These are phyloP conservation scores for Aspergillus homomorphus DNA, from an alignment of 495 filamentous ascomycete genomes.

Conservation along the genomic window DNA sequence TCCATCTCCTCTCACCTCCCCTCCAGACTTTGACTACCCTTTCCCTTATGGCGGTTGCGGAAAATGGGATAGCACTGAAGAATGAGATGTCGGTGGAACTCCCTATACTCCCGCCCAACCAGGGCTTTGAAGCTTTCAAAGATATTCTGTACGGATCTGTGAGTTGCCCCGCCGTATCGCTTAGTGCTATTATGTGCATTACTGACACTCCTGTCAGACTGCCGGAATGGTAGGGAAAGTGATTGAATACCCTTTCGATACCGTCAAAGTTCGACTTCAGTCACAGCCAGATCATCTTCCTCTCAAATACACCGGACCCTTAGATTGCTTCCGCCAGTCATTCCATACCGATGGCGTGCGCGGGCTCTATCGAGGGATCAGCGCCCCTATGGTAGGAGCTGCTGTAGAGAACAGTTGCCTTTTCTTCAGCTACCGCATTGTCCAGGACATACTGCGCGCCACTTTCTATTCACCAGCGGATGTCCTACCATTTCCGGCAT, in stretches of 20 bases:
- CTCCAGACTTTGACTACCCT: neutral
- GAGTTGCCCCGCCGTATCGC: slow-evolving; percentile 29
- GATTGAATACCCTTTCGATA: slow-evolving; percentile 98
- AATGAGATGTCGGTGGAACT: slow-evolving; percentile 42
- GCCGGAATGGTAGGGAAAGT: slow-evolving; percentile 92
- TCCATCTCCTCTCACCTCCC: slow-evolving; percentile 18
- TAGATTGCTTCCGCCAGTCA: slow-evolving; percentile 92
- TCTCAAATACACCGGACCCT: slow-evolving; percentile 76
- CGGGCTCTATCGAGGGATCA: slow-evolving; percentile 90
- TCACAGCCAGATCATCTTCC: slow-evolving; percentile 79
- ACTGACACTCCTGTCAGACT: slow-evolving; percentile 42
- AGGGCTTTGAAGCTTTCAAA: slow-evolving; percentile 67
- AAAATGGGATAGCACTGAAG: slow-evolving; percentile 38
- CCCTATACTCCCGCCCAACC: slow-evolving; percentile 45
- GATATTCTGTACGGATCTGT: slow-evolving; percentile 84
- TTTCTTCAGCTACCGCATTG: slow-evolving; percentile 80
- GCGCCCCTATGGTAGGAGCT: slow-evolving; percentile 84
- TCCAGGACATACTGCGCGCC: slow-evolving; percentile 64
- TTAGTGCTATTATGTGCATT: slow-evolving; percentile 7
- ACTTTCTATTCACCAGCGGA: slow-evolving; percentile 50
- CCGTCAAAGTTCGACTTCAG: slow-evolving; percentile 77
- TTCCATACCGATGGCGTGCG: slow-evolving; percentile 65
- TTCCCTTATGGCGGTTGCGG: slow-evolving; percentile 40
- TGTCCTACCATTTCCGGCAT: slow-evolving; percentile 64
- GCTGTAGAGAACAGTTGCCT: slow-evolving; percentile 91